A percentile compares a stretch with the other conserved stretches of the same genome.
Evolutionary conservation across 2,329 filamentous ascomycete species (phyloP).

Genomic region (Nemania sp.): DNA sequence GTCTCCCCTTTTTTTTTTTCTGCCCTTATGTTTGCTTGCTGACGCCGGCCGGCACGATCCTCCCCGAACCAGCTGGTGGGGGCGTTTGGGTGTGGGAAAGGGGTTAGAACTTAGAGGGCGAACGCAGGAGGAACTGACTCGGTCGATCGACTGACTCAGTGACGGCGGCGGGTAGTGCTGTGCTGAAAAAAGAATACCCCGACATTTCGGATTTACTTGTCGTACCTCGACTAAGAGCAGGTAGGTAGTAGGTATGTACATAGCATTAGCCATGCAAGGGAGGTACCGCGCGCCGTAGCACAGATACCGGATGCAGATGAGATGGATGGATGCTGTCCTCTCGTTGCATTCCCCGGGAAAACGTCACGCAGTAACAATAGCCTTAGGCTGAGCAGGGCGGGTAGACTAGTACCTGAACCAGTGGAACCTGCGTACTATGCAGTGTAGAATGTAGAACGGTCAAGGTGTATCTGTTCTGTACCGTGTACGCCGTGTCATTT

Average conservation of each 20-base stretch:
- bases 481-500: not conserved
- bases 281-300: conserved; percentile 4
- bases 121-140: conserved; percentile 8
- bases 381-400: not conserved
- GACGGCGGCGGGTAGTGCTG: not conserved
- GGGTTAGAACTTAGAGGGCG: not conserved
- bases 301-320: not conserved
- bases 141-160: conserved; percentile 11
- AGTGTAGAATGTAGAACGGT: not conserved
- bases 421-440: not conserved
- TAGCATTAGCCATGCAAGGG: not conserved
- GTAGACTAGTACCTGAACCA: conserved; percentile 9
- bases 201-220: conserved; percentile 1
- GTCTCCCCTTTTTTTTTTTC: not conserved
- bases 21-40: conserved; percentile 4
- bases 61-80: not conserved
- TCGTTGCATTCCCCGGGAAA: conserved; percentile 10
- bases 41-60: conserved; percentile 10
- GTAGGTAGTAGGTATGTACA: not conserved
- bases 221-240: conserved; percentile 2
- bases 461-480: not conserved
- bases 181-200: not conserved
- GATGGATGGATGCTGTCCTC: too few relatives aligned
- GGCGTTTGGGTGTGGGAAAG: not conserved
- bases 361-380: not conserved